Base-by-base conservation (phyloP, 1,284 basidiomycete genomes). In the Phaffia rhodozyma region DNA sequence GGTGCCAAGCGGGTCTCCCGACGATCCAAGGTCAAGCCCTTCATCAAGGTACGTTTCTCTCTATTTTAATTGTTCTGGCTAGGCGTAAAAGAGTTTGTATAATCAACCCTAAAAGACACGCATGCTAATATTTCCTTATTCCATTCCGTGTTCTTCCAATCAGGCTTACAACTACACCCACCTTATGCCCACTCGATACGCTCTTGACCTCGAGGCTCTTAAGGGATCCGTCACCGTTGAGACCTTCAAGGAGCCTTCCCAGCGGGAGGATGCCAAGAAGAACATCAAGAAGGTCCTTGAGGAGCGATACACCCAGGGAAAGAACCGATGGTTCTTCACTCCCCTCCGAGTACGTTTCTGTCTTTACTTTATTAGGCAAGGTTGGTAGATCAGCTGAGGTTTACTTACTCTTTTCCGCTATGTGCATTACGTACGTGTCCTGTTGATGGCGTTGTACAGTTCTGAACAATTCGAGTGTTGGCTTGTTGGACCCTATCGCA, bases 171-270 rank as follows among this genome's bases (percentile, higher is more conserved):
- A 97, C 85, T 96, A 96, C 82, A 88, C 90, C 67, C 92, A 97
- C 79, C 82, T 97, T 68, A 93, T 96, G 86, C 92, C 92, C 62
- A 97, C 92, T 70, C 91, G 93, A 77, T 97, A 97, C 79, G 86
- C 88, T 67, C 83, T 97, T 72, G 92, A 97, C 77, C 81, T 97
- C 72, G 92, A 97, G 78, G 83, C 84, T 65, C 80, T 97, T 73
- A 97, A 96, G 82, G 88, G 88, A 67, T 78, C 83, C 61, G 85
- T 93, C 66, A 78, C 82, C 50, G 75, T 81, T 63, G 91, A 96
- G 68, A 93, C 91, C 67, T 94, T 96, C 85, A 92, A 92, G 81
- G 91, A 97, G 63, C 63, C 63, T 34, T 82, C 90, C 72, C 88
- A 91, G 76, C 85, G 91, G 71, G 88, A 91, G 79, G 85, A 93